A percentile compares a stretch with the other conserved stretches of the same genome.
These are phyloP conservation scores for Eucalyptus urophylla DNA, from an alignment of 345 rosid genomes.

Conservation along the genomic window DNA sequence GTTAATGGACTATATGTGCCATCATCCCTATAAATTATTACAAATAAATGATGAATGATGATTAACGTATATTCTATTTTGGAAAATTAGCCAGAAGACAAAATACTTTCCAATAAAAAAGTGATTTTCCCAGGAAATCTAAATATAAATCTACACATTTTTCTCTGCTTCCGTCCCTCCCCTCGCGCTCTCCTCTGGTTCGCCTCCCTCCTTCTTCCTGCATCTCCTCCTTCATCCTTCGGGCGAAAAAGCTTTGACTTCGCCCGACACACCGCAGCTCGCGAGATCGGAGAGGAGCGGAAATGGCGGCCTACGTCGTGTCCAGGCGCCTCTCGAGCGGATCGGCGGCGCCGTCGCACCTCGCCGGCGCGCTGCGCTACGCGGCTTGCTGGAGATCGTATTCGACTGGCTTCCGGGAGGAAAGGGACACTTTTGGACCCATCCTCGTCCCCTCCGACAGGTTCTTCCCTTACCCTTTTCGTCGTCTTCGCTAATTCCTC, in stretches of 20 bases:
- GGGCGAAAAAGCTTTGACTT: neutral
- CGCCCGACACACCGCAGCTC: neutral
- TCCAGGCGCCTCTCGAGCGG: too few relatives aligned
- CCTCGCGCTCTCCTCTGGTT: neutral
- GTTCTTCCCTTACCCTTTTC: constrained; percentile 11
- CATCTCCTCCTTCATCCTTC: neutral
- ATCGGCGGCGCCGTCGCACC: too few relatives aligned
- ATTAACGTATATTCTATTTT: neutral
- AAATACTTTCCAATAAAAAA: neutral
- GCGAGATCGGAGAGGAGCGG: too few relatives aligned
- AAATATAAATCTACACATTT: neutral
- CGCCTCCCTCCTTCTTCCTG: neutral
- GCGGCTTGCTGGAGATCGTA: neutral
- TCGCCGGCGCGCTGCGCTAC: too few relatives aligned
- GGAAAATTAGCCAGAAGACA: neutral
- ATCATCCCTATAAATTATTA: too few relatives aligned
- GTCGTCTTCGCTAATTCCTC: neutral
- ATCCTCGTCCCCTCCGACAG: constrained; percentile 77
- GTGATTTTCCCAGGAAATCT: neutral
- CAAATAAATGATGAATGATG: neutral
- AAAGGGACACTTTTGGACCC: constrained; percentile 88
- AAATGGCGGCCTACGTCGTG: too few relatives aligned
- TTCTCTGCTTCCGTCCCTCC: neutral
- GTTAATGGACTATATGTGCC: too few relatives aligned
- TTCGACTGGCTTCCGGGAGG: constrained; percentile 75